Conservation (phyloP, 352 stramenopile species). For the Elongisporangium prolatum region DNA sequence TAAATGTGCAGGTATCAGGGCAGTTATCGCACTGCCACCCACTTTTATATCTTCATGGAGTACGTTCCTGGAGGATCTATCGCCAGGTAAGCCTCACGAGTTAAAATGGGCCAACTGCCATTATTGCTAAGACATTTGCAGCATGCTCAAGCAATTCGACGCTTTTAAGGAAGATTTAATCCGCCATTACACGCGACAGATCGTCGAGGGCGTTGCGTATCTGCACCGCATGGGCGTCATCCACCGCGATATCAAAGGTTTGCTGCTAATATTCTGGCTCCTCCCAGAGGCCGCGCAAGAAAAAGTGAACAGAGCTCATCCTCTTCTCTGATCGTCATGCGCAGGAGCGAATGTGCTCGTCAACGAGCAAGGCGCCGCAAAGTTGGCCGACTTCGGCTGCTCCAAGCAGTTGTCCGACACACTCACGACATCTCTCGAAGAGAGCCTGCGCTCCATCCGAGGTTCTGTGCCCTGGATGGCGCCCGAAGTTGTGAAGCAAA, state of each 20-base stretch:
- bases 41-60: constrained; percentile 97
- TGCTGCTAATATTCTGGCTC: background rate
- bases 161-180: constrained; percentile 90
- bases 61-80: constrained; percentile 93
- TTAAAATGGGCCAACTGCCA: background rate
- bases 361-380: constrained; percentile 81
- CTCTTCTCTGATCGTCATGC: too few species aligned
- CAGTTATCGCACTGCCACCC: constrained; percentile 62
- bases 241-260: constrained; percentile 92
- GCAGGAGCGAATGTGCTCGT: constrained; percentile 86
- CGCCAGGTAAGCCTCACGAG: constrained; percentile 31
- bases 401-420: constrained; percentile 84
- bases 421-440: constrained; percentile 73
- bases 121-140: constrained; percentile 15
- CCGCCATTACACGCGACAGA: constrained; percentile 89
- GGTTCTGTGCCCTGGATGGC: constrained; percentile 87
- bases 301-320: too few species aligned
- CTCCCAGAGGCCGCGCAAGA: too few species aligned
- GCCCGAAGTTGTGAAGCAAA: constrained; percentile 73
- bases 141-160: constrained; percentile 92
- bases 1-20: constrained; percentile 71
- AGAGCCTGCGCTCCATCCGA: constrained; percentile 76
- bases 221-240: constrained; percentile 90
- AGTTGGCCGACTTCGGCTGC: constrained; percentile 89
- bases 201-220: constrained; percentile 89